Evolutionary conservation across 179 eudicot genomes (phyloP), one percentile per base, ranked within the genome.

Genomic region (Nepenthes alata): DNA sequence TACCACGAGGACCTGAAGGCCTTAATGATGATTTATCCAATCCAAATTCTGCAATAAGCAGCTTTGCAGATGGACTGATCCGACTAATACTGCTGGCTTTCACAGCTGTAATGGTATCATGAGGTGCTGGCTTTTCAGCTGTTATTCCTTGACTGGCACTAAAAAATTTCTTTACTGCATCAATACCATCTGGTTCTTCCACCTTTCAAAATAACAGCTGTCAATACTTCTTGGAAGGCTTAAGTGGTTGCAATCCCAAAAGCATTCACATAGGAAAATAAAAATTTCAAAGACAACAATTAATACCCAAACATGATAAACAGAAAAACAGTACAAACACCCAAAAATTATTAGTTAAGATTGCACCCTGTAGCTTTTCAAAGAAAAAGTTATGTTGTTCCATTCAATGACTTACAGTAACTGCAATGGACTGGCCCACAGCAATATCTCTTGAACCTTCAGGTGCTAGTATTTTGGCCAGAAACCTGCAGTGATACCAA

Each of bases 1-100:
- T 93, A 60, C 96, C 96, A 76, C 82, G 95, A 57, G 98, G 95
- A 74, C 98, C 98, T 65, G 98, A 81, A 77, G 96, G 83, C 38
- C 35, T 64, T 68, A 93, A 73, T 34, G 78, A 80, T 56, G 96
- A 89, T 47, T 81, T 73, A 83, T 86, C 93, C 72, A 89, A 69
- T 50, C 89, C 84, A 64, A 83, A 86, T 74, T 85, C 90, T 15
- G 76, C 62, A 57, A 93, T 80, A 57, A 93, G 84, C 68, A 89
- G 60, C 79, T 85, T 93, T 41, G 98, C 98, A 49, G 98, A 78
- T 55, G 98, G 98, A 72, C 98, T 89, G 45, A 93, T 89, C 67
- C 95, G 73, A 60, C 44, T 77, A 54, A 86, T 78, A 61, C 72
- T 65, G 63, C 69, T 73, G 39, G 49, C 69, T 65, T 62, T 80